phyloP scores from a whole-genome alignment of 1,284 basidiomycete species.

The Cystobasidiaceae sp. region DNA sequence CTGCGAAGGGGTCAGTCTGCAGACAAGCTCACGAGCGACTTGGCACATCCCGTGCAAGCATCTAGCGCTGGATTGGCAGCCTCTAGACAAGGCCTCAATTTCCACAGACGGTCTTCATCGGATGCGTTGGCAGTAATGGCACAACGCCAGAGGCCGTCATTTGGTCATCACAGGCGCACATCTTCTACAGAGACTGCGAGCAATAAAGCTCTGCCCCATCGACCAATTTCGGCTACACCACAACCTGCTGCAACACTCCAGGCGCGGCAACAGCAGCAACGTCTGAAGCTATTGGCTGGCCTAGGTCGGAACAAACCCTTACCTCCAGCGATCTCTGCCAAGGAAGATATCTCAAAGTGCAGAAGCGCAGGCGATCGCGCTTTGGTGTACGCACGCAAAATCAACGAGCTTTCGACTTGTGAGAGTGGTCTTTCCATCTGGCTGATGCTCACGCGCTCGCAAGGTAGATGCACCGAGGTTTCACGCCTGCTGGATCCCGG shows the following conservation, averaged over 20 bases:
- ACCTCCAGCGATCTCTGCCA: constrained; percentile 25
- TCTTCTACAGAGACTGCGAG: not conserved
- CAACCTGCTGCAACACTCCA: not conserved
- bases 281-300: not conserved
- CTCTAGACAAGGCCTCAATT: not conserved
- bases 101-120: constrained; percentile 1
- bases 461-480: not conserved
- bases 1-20: too few species aligned
- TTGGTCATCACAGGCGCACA: constrained; percentile 2
- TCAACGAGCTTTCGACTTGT: constrained; percentile 70
- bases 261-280: not conserved
- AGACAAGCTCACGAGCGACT: too few species aligned
- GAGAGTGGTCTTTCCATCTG: constrained; percentile 76
- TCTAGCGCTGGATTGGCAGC: not conserved
- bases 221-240: not conserved
- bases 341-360: constrained; percentile 57
- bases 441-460: constrained; percentile 43
- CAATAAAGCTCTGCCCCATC: not conserved
- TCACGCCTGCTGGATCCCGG: not conserved
- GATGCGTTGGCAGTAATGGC: not conserved
- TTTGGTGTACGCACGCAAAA: constrained; percentile 68
- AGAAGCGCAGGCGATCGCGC: constrained; percentile 67
- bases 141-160: not conserved
- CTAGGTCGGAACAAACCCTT: constrained; percentile 28
- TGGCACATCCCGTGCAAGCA: not conserved